A percentile compares a stretch with the other conserved stretches of the same genome.
Evolutionary conservation across 2,329 filamentous ascomycete species (phyloP).

Genomic region (Tolypocladium guangdongense): DNA sequence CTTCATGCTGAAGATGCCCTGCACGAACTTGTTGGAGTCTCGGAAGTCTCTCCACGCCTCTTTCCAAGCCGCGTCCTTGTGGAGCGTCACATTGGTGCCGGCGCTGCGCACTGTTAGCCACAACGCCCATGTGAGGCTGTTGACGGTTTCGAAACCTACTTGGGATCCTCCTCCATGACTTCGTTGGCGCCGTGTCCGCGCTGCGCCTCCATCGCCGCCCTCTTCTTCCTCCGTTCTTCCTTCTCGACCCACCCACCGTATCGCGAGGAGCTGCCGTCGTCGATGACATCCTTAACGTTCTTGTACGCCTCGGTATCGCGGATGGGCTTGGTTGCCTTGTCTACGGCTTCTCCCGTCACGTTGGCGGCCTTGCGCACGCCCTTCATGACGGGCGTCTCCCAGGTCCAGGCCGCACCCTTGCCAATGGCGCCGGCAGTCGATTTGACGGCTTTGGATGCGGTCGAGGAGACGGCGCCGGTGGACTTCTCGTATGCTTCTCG

Average conservation of each 20-base stretch:
- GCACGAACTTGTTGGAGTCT: constrained; percentile 79
- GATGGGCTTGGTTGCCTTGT: constrained; percentile 91
- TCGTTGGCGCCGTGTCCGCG: constrained; percentile 36
- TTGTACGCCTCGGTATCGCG: constrained; percentile 92
- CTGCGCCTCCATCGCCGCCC: constrained; percentile 63
- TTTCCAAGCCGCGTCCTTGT: constrained; percentile 97
- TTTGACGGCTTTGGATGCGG: constrained; percentile 71
- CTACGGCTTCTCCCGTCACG: constrained; percentile 74
- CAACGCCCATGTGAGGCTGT: not conserved
- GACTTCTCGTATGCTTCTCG: constrained; percentile 80
- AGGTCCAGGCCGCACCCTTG: constrained; percentile 89
- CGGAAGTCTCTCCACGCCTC: constrained; percentile 97
- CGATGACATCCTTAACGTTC: constrained; percentile 88
- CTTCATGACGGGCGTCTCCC: constrained; percentile 91
- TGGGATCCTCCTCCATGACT: constrained; percentile 68
- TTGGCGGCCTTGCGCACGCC: constrained; percentile 79
- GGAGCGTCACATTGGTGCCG: constrained; percentile 84
- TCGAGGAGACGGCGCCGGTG: constrained; percentile 69
- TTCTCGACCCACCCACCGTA: constrained; percentile 97
- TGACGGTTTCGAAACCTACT: constrained; percentile 49
- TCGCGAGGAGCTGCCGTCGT: constrained; percentile 89
- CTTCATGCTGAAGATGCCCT: constrained; percentile 78
- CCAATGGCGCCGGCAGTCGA: constrained; percentile 78
- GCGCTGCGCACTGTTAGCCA: constrained; percentile 44
- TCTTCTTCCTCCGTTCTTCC: constrained; percentile 74